Conservation (phyloP, 2,329 filamentous ascomycete species). For the Pseudopyrenochaeta lycopersici region DNA sequence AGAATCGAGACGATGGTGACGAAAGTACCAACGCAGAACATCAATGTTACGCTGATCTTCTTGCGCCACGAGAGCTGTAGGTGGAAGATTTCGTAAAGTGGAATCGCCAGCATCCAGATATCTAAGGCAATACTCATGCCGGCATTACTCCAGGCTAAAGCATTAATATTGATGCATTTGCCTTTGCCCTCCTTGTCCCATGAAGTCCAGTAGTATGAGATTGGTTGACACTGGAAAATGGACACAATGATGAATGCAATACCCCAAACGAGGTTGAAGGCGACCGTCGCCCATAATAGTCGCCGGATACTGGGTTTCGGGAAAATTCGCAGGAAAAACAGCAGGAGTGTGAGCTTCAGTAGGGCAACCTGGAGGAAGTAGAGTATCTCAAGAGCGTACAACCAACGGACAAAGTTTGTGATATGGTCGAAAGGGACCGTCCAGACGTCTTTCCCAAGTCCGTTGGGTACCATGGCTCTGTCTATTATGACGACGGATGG, state of each 20-base stretch:
- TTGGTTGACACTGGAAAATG: conserved; percentile 46
- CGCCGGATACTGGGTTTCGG: conserved; percentile 25
- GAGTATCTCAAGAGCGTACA: conserved; percentile 44
- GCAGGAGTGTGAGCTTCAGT: conserved; percentile 38
- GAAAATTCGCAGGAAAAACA: conserved; percentile 42
- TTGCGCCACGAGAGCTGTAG: conserved; percentile 46
- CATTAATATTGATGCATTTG: conserved; percentile 47
- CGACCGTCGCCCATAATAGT: conserved; percentile 27
- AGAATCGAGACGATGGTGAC: conserved; percentile 57
- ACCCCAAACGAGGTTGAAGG: conserved; percentile 35
- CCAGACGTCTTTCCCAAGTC: conserved; percentile 63
- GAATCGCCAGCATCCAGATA: conserved; percentile 44
- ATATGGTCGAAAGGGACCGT: conserved; percentile 55
- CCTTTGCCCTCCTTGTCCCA: conserved; percentile 39
- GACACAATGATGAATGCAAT: conserved; percentile 25
- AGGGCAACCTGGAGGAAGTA: conserved; percentile 44
- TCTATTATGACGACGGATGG: conserved; percentile 40
- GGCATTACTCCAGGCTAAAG: conserved; percentile 43
- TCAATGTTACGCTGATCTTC: conserved; percentile 47
- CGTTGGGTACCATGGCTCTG: conserved; percentile 34
- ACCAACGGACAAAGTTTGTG: conserved; percentile 51
- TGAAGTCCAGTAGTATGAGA: conserved; percentile 43
- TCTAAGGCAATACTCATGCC: conserved; percentile 45
- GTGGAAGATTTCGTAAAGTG: conserved; percentile 42
- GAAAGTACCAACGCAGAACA: conserved; percentile 51